Evolutionary conservation across 2,329 filamentous ascomycete species (phyloP).

Genomic region (Monosporascus sp.): DNA sequence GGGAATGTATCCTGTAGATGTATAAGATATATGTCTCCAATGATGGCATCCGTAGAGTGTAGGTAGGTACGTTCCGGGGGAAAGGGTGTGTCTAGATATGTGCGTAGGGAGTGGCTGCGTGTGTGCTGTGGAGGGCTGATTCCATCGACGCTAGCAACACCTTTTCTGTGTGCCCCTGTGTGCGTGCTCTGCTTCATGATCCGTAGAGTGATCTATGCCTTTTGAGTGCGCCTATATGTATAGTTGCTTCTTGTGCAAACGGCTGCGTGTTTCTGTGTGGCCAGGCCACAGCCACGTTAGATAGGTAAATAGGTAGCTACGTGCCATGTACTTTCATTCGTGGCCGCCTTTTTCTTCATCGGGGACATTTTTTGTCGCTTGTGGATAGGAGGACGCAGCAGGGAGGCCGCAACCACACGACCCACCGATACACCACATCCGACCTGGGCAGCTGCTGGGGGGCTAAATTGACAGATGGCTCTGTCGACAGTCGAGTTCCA

Average conservation of each 20-base stretch:
- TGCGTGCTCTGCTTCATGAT: not conserved
- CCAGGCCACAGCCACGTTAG: not conserved
- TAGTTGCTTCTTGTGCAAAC: constrained; percentile 22
- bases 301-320: no score
- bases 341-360: not conserved
- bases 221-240: no score
- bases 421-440: not conserved
- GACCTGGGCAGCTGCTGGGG: no score
- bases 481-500: not conserved
- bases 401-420: not conserved
- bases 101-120: constrained; percentile 1
- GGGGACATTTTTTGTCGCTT: not conserved
- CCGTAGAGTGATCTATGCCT: constrained; percentile 4
- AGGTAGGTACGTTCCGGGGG: no score
- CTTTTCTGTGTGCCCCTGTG: constrained; percentile 1
- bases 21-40: no score
- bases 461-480: not conserved
- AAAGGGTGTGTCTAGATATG: no score
- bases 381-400: not conserved
- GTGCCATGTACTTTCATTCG: not conserved
- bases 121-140: constrained; percentile 14
- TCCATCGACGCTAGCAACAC: not conserved
- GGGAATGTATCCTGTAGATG: not conserved
- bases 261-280: constrained; percentile 18
- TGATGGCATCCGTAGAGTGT: no score